Base-by-base conservation (phyloP, 805 yeast genomes). In the Cyberlindnera veronae region DNA sequence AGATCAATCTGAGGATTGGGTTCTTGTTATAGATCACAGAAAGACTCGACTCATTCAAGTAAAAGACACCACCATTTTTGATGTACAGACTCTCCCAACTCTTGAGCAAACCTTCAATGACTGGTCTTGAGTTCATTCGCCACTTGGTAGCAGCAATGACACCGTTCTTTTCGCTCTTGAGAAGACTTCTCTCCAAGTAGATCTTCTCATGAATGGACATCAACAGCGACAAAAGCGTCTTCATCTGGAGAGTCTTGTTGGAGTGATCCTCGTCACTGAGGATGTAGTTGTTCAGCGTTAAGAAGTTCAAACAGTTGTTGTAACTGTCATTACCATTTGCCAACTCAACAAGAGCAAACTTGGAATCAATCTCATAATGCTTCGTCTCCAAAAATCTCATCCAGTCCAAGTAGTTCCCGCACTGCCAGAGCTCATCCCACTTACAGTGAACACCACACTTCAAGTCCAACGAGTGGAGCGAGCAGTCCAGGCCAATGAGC, bases 181-280 rank as follows among this genome's bases (percentile, higher is more conserved):
- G 42, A 21, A 61, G 59, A 36, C 55, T 55, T 45, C 77, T 67
- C 50, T 78, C 80, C 18, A 64, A 57, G 55, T 76, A 80, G 28
- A 84, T 78, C 49, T 68, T 71, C 49, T 83, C 91, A 55, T 83
- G 86, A 29, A 84, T 67, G 15, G 83, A 75, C 64, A 83, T 71
- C 45, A 84, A 62, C 45, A 81, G 64, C 3, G 81, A 72, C 29
- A 81, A 58, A 42, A 74, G 50, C 14, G 82, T 73, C 41, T 74
- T 67, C 57, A 69, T 64, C 3, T 79, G 72, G 27, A 73, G 55
- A 19, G 60, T 63, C 34, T 66, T 60, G 38, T 50, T 45, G 10
- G 53, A 39, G 38, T 61, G 60, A 26, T 62, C 61, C 30, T 57
- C 64, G 26, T 57, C 62, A 40, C 61, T 59, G 31, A 69, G 62